phyloP scores from a whole-genome alignment of 78 protist species.

The Polysphondylium violaceum region DNA sequence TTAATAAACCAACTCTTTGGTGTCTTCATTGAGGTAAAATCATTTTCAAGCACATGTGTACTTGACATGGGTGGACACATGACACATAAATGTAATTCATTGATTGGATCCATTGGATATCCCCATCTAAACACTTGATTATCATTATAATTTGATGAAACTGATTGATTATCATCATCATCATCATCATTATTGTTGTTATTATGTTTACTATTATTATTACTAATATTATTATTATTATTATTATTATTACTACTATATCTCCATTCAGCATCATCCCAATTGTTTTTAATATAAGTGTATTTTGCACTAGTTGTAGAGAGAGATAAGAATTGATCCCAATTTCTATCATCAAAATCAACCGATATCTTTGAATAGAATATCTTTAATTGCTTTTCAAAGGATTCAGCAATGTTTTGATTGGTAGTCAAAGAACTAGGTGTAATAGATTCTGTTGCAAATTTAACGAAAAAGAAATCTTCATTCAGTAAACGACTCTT shows the following conservation, averaged over 20 bases:
- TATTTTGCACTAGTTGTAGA: slow-evolving; percentile 66
- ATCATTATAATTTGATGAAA: background rate
- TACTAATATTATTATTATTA: slow-evolving; percentile 9
- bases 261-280: slow-evolving; percentile 54
- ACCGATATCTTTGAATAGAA: slow-evolving; percentile 52
- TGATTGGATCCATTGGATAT: slow-evolving; percentile 72
- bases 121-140: slow-evolving; percentile 67
- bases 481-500: slow-evolving; percentile 4
- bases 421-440: slow-evolving; percentile 9
- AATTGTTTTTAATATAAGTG: slow-evolving; percentile 45
- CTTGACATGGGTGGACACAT: slow-evolving; percentile 68
- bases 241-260: background rate
- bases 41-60: slow-evolving; percentile 56
- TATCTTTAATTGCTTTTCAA: slow-evolving; percentile 63
- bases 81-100: slow-evolving; percentile 62
- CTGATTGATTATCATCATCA: slow-evolving; percentile 40
- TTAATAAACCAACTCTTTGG: slow-evolving; percentile 77
- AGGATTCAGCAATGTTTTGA: slow-evolving; percentile 59
- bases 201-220: background rate
- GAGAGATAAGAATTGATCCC: slow-evolving; percentile 66
- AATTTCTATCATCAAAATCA: slow-evolving; percentile 66
- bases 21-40: slow-evolving; percentile 25
- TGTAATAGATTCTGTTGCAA: slow-evolving; percentile 65
- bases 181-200: background rate
- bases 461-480: slow-evolving; percentile 30